phyloP scores from a whole-genome alignment of 2,329 filamentous ascomycete genomes.

The Monosporascus sp. region DNA sequence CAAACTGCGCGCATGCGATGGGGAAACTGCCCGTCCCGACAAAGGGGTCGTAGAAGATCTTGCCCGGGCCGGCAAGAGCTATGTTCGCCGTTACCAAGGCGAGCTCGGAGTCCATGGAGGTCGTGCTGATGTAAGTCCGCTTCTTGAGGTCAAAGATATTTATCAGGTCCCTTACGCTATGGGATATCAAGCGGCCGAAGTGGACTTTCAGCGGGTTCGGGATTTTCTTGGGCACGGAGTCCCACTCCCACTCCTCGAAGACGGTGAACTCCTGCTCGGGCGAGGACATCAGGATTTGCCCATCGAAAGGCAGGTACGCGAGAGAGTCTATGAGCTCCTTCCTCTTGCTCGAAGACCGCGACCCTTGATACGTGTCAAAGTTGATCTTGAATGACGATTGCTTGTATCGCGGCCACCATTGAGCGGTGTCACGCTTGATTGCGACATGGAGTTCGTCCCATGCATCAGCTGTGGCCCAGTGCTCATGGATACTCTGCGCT shows the following conservation, averaged over 20 bases:
- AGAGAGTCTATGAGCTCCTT: conserved; percentile 78
- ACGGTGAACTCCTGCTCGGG: conserved; percentile 72
- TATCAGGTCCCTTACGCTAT: conserved; percentile 61
- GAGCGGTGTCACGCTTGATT: conserved; percentile 51
- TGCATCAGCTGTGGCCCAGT: conserved; percentile 71
- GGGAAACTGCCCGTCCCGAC: conserved; percentile 93
- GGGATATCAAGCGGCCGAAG: conserved; percentile 66
- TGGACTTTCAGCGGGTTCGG: conserved; percentile 57
- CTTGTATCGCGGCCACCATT: conserved; percentile 63
- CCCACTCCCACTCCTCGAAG: conserved; percentile 72
- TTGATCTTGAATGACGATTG: conserved; percentile 73
- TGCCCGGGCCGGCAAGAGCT: conserved; percentile 73
- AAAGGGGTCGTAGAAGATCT: conserved; percentile 90
- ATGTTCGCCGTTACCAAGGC: conserved; percentile 90
- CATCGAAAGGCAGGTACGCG: conserved; percentile 69
- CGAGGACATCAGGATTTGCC: conserved; percentile 69
- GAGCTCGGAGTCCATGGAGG: conserved; percentile 94
- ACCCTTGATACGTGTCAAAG: conserved; percentile 76
- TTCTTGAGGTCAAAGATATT: conserved; percentile 86
- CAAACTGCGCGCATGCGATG: conserved; percentile 84
- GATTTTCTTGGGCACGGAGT: conserved; percentile 41
- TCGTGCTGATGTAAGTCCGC: conserved; percentile 87
- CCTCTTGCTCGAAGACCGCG: conserved; percentile 58
- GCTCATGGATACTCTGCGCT: conserved; percentile 75
- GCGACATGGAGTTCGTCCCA: conserved; percentile 65